phyloP scores from a whole-genome alignment of 192 early-diverging fungal genomes.

The Coemansia sp. region DNA sequence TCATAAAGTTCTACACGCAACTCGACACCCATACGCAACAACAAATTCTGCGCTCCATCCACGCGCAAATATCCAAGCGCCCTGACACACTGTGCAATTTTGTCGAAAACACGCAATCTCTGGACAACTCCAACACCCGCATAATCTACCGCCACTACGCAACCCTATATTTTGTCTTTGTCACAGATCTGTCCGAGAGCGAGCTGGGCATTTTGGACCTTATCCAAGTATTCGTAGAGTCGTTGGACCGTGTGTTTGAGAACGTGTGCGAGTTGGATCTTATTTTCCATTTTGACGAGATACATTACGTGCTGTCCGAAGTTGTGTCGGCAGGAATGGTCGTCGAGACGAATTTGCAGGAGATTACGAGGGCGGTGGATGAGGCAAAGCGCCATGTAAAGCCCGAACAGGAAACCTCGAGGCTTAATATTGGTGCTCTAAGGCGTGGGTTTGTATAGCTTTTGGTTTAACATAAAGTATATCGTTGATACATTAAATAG shows the following conservation, averaged over 20 bases:
- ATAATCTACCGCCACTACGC: conserved; percentile 97
- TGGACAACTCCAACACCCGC: conserved; percentile 81
- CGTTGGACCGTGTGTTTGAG: conserved; percentile 86
- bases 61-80: conserved; percentile 77
- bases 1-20: conserved; percentile 93
- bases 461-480: neutral
- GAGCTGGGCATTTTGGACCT: conserved; percentile 95
- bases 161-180: conserved; percentile 97
- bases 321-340: conserved; percentile 91
- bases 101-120: conserved; percentile 75
- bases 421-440: conserved; percentile 25
- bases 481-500: too few relatives aligned
- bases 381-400: conserved; percentile 65
- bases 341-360: conserved; percentile 46
- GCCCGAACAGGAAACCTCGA: conserved; percentile 23
- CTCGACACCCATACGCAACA: conserved; percentile 83
- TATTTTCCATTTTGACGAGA: conserved; percentile 92
- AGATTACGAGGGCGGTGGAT: conserved; percentile 69
- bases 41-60: conserved; percentile 85
- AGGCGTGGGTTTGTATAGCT: conserved; percentile 26
- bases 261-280: conserved; percentile 98
- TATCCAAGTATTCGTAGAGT: conserved; percentile 97
- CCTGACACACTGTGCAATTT: conserved; percentile 92
- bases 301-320: conserved; percentile 82
- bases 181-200: conserved; percentile 93